Evolutionary conservation across 1,284 basidiomycete species (phyloP), one percentile per base, ranked within the genome.

Genomic region (Pisolithus thermaeus): DNA sequence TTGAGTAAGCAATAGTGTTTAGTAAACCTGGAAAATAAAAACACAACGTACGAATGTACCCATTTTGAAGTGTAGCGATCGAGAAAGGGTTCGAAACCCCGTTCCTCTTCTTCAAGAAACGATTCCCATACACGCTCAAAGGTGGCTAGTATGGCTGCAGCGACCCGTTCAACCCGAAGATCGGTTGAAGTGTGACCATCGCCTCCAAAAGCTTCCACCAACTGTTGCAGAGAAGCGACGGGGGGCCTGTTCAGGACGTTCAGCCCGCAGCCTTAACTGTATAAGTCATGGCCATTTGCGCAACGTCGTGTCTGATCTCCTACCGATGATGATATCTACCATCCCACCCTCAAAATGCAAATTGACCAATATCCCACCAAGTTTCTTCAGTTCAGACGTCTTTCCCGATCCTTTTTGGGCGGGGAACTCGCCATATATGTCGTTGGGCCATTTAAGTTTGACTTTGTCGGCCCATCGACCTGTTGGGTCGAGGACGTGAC

Each of bases 401-500:
- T 74, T 77, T 57, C 75, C 66, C 2, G 67, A 64, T 7, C 70
- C 32, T 5, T 14, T 73, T 6, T 71, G 73, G 7, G 73, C 72
- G 2, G 72, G 73, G 11, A 81, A 68, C 36, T 81, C 77, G 2
- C 84, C 87, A 63, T 98, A 99, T 7, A 99, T 74, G 64, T 99
- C 96, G 63, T 99, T 99, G 11, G 96, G 96, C 97, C 97, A 99
- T 70, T 99, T 99, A 50, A 99, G 75, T 45, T 84, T 79, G 4
- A 96, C 79, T 4, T 74, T 75, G 12, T 75, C 71, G 1, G 84
- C 87, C 54, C 73, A 73, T 25, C 66, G 68, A 0, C 51, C 47
- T 4, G 50, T 30, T 5, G 67, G 58, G 11, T 75, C 84, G 1
- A 90, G 71, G 11, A 12, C 73, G 1, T 81, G 72, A 57, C 90